Conservation (phyloP, 2,329 filamentous ascomycete species). For the Neopestalotiopsis sp. region DNA sequence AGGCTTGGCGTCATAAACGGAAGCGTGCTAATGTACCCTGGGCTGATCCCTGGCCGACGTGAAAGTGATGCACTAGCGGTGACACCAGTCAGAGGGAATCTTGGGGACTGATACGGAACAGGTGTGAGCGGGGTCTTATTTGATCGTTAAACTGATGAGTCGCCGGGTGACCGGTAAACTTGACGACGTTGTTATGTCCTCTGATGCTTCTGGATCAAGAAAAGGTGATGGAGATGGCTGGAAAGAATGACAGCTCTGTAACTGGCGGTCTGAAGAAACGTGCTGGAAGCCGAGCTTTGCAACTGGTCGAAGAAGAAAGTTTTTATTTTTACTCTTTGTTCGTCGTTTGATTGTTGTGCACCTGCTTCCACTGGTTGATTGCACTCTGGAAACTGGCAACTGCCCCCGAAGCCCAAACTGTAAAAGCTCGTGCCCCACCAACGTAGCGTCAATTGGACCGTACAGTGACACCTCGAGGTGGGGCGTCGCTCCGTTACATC, state of each 20-base stretch:
- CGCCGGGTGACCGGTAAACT: background rate
- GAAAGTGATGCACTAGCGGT: background rate
- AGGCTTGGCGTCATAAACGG: conserved; percentile 18
- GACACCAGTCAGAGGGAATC: background rate
- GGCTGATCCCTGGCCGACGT: conserved; percentile 4
- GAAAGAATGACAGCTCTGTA: too few species aligned
- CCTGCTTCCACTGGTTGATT: too few species aligned
- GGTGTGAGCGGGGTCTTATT: conserved; percentile 10
- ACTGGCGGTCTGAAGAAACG: too few species aligned
- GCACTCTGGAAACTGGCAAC: background rate
- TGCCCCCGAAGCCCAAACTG: background rate
- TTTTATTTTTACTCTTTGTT: too few species aligned
- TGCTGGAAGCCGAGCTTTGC: too few species aligned
- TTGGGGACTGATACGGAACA: conserved; percentile 1
- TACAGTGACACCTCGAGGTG: background rate
- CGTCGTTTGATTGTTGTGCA: too few species aligned
- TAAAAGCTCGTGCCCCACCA: background rate
- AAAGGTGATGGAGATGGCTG: too few species aligned
- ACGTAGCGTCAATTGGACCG: background rate
- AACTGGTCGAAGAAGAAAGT: too few species aligned
- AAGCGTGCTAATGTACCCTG: background rate
- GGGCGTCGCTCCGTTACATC: background rate
- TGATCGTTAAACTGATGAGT: background rate
- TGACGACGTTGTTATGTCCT: too few species aligned
- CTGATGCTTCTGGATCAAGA: too few species aligned